These are phyloP conservation scores for Paramecium tetraurelia DNA, from an alignment of 73 alveolate genomes.

Conservation along the genomic window DNA sequence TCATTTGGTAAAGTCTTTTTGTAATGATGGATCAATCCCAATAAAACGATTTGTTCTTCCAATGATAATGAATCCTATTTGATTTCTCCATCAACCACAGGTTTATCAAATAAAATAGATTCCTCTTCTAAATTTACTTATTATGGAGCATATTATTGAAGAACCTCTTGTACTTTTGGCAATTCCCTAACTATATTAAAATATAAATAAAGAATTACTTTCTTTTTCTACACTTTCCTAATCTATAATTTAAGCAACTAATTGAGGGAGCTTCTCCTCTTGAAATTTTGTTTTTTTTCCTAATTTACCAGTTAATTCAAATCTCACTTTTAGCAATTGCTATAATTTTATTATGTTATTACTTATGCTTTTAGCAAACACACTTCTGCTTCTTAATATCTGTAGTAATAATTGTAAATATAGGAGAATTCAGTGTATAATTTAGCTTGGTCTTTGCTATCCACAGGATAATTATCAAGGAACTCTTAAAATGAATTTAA, in stretches of 20 bases:
- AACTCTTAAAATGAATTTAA: neutral
- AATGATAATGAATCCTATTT: constrained; percentile 74
- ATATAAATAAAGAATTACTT: neutral
- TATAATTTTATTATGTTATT: neutral
- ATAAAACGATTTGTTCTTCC: constrained; percentile 85
- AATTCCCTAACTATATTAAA: constrained; percentile 66
- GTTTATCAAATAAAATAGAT: constrained; percentile 85
- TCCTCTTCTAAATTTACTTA: constrained; percentile 82
- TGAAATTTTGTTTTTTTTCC: constrained; percentile 96
- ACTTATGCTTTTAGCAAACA: constrained; percentile 77
- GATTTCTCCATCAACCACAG: constrained; percentile 80
- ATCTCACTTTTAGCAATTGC: constrained; percentile 72
- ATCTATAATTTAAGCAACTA: constrained; percentile 81
- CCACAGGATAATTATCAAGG: neutral
- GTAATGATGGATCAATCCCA: constrained; percentile 82
- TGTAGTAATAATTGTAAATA: constrained; percentile 62
- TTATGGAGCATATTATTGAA: constrained; percentile 51
- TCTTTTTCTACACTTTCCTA: constrained; percentile 60
- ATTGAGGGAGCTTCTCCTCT: constrained; percentile 84
- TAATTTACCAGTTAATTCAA: constrained; percentile 91
- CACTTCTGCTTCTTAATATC: constrained; percentile 76
- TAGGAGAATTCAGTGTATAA: neutral
- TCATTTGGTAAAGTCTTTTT: constrained; percentile 87
- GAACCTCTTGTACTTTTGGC: constrained; percentile 39
- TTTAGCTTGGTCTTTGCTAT: neutral